A percentile compares a stretch with the other conserved stretches of the same genome.
Evolutionary conservation across 192 early-diverging fungal species (phyloP).

Genomic region (Backusella psychrophila): DNA sequence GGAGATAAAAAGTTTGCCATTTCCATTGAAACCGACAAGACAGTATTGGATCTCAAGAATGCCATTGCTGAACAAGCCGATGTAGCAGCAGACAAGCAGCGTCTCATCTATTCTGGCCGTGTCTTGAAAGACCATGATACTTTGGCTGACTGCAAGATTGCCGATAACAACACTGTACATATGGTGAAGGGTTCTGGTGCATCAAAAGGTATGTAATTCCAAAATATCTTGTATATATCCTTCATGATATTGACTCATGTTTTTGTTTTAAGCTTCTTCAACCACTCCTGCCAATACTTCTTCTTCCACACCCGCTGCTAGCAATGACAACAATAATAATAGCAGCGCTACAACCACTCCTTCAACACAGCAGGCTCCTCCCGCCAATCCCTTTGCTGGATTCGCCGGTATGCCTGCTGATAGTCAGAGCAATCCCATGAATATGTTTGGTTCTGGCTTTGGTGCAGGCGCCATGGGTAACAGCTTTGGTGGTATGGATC

Average conservation of each 20-base stretch:
- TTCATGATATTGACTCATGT: conserved; percentile 15
- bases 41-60: conserved; percentile 74
- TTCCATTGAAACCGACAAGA: conserved; percentile 53
- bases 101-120: conserved; percentile 91
- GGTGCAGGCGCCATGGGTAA: conserved; percentile 65
- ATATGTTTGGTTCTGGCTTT: conserved; percentile 50
- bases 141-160: conserved; percentile 77
- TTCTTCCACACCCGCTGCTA: conserved; percentile 27
- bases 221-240: not conserved
- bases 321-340: not conserved
- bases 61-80: conserved; percentile 65
- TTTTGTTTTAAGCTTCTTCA: conserved; percentile 29
- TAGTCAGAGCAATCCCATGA: conserved; percentile 46
- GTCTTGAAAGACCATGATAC: conserved; percentile 92
- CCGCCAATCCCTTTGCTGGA: conserved; percentile 42
- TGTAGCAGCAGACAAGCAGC: conserved; percentile 67
- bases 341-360: not conserved
- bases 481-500: conserved; percentile 60
- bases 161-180: conserved; percentile 87
- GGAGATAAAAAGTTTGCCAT: conserved; percentile 74
- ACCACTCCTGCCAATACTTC: conserved; percentile 34
- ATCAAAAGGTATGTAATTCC: conserved; percentile 13
- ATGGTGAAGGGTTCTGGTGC: conserved; percentile 73
- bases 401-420: conserved; percentile 33
- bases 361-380: not conserved